Evolutionary conservation across 352 stramenopile genomes (phyloP).

Genomic region (Saprolegnia parasitica): DNA sequence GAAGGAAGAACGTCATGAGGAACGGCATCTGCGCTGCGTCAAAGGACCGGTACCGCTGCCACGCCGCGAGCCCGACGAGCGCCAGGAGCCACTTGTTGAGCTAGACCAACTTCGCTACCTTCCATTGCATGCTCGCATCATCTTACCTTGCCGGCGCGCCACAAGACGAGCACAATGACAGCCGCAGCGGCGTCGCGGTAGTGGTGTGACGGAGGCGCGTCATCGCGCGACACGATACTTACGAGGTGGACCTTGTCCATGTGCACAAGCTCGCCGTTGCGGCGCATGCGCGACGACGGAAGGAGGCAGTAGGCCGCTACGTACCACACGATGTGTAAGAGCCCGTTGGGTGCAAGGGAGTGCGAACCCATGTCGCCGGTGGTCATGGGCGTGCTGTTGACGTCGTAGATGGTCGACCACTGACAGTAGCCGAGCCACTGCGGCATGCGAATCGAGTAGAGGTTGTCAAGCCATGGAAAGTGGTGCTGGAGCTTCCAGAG

Average conservation of each 20-base stretch:
- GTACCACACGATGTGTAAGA: neutral
- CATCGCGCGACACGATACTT: slow-evolving; percentile 57
- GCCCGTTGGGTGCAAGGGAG: slow-evolving; percentile 33
- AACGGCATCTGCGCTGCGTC: slow-evolving; percentile 14
- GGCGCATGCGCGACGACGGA: slow-evolving; percentile 43
- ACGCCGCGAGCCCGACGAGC: neutral
- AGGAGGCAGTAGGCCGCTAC: slow-evolving; percentile 41
- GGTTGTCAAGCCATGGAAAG: slow-evolving; percentile 7
- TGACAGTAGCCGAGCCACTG: slow-evolving; percentile 44
- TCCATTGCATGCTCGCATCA: neutral
- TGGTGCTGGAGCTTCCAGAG: slow-evolving; percentile 23
- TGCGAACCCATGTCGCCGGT: slow-evolving; percentile 35
- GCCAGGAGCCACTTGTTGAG: neutral
- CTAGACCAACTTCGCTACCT: neutral
- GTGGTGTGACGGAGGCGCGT: neutral
- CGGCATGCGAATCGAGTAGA: slow-evolving; percentile 54
- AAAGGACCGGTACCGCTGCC: neutral
- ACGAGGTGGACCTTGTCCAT: slow-evolving; percentile 43
- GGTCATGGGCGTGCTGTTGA: slow-evolving; percentile 18
- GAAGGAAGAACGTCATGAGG: slow-evolving; percentile 10
- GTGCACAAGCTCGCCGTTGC: slow-evolving; percentile 46
- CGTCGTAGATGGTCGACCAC: slow-evolving; percentile 24
- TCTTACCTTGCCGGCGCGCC: slow-evolving; percentile 7
- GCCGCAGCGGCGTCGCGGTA: neutral
- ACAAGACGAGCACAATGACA: neutral